Base-by-base conservation (phyloP, 1,284 basidiomycete species). In the Athelia sp. region DNA sequence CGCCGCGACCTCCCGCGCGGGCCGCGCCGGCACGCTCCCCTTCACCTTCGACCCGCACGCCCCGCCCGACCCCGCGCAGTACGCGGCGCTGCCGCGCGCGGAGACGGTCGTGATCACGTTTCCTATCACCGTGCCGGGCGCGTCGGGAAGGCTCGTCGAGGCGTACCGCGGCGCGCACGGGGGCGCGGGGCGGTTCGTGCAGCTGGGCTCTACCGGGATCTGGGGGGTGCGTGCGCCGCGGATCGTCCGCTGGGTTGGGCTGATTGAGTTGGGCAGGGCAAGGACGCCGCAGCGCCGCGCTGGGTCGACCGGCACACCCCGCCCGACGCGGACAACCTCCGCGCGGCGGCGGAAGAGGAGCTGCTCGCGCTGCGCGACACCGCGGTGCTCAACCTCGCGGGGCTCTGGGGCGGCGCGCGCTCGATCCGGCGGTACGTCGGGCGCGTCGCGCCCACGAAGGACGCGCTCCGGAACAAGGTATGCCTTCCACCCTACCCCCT, bases 51-150 rank as follows among this genome's bases (percentile, higher is more conserved):
- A 77, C 56, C 72, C 74, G 22, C 62, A 71, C 18, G 71, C 70
- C 2, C 67, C 76, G 18, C 69, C 74, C 51, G 36, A 40, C n/a
- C 46, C 60, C 4, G 63, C 62, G 40, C 66, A 70, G n/a, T 84
- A 75, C 62, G 55, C 56, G 15, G 49, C 46, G 15, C 70, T 87
- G 1, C 84, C 84, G 0, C 65, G 72, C 48, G 82, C 84, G 10
- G 63, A 62, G 43, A 82, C 79, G 0, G 73, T 87, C 3, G 62
- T 87, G 18, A 76, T 87, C 45, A 78, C 79, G 6, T 88, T 87
- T 56, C 81, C 81, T 0, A 78, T 85, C 50, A 68, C 63, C 19
- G 64, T 64, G 17, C 51, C 53, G 44, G 79, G 78, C 9, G 78
- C 71, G 2, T 73, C 76, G 2, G 58, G 62, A 52, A 52, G 55